phyloP scores from a whole-genome alignment of 1,284 basidiomycete species.

The Lentinula novae-zelandiae region DNA sequence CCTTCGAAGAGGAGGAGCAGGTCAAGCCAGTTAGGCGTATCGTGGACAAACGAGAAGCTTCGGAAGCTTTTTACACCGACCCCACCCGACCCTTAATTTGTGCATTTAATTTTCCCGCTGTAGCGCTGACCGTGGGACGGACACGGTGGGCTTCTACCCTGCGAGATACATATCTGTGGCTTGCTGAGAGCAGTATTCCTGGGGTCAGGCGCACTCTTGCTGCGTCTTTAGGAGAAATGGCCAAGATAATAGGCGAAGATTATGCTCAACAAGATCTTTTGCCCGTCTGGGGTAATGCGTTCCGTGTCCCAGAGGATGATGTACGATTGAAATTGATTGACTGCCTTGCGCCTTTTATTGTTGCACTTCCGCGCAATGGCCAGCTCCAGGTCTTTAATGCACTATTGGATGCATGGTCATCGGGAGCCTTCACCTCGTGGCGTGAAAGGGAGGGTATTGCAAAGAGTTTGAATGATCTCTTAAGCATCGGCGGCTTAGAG shows the following conservation, averaged over 20 bases:
- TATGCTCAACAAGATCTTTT: conserved; percentile 72
- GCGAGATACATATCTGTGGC: conserved; percentile 62
- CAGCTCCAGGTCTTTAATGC: conserved; percentile 48
- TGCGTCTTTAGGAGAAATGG: conserved; percentile 87
- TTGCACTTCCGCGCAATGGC: conserved; percentile 48
- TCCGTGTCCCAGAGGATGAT: conserved; percentile 59
- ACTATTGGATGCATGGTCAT: conserved; percentile 62
- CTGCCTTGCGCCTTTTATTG: conserved; percentile 57
- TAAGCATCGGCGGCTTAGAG: conserved; percentile 31
- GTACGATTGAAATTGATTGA: conserved; percentile 71
- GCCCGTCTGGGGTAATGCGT: conserved; percentile 65
- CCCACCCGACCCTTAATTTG: conserved; percentile 82
- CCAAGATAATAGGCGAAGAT: conserved; percentile 77
- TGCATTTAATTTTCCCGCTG: conserved; percentile 94
- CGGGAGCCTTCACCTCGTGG: conserved; percentile 72
- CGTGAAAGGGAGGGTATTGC: conserved; percentile 75
- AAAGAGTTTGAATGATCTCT: conserved; percentile 50
- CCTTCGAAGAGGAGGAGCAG: neutral
- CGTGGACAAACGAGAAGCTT: conserved; percentile 18
- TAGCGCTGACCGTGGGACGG: conserved; percentile 80
- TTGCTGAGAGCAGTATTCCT: conserved; percentile 55
- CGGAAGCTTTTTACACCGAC: conserved; percentile 46
- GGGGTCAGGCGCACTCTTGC: conserved; percentile 79
- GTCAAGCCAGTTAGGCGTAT: neutral
- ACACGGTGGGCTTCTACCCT: conserved; percentile 73